Percentiles rank a stretch among this genome's conserved stretches.
phyloP scores from a whole-genome alignment of 495 filamentous ascomycete species.

The Endocarpon pusillum region DNA sequence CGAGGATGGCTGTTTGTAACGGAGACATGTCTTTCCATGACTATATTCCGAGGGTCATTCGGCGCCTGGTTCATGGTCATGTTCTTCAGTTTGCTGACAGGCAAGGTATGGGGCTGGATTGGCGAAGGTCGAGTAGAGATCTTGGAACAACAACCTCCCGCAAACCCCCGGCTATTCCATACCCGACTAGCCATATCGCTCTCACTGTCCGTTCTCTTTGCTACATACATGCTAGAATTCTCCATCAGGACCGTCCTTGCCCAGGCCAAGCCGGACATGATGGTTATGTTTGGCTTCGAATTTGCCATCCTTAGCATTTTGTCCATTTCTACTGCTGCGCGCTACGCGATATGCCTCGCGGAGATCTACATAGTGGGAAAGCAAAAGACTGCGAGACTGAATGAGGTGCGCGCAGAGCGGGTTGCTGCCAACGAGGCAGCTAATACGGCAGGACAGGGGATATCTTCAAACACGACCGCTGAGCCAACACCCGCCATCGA shows the following conservation, averaged over 20 bases:
- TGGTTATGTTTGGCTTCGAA: conserved; percentile 99
- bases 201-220: conserved; percentile 55
- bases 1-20: conserved; percentile 95
- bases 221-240: conserved; percentile 61
- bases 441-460: conserved; percentile 20
- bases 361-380: conserved; percentile 58
- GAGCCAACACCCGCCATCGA: too few relatives aligned
- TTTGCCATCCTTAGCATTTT: conserved; percentile 73
- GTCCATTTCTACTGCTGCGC: conserved; percentile 58
- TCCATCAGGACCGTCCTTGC: conserved; percentile 65
- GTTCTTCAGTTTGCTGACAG: conserved; percentile 82
- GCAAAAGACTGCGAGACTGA: conserved; percentile 47
- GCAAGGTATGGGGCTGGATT: conserved; percentile 97
- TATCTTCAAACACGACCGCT: conserved; percentile 29
- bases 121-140: conserved; percentile 86
- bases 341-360: conserved; percentile 63
- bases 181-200: conserved; percentile 63
- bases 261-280: conserved; percentile 84
- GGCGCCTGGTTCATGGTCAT: conserved; percentile 88
- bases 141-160: conserved; percentile 85
- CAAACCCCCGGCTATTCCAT: conserved; percentile 83
- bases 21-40: conserved; percentile 94
- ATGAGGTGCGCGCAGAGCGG: conserved; percentile 48
- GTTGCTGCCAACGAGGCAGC: conserved; percentile 41
- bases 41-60: conserved; percentile 91